phyloP scores from a whole-genome alignment of 202 grass and related monocot species.

The Eragrostis tef region DNA sequence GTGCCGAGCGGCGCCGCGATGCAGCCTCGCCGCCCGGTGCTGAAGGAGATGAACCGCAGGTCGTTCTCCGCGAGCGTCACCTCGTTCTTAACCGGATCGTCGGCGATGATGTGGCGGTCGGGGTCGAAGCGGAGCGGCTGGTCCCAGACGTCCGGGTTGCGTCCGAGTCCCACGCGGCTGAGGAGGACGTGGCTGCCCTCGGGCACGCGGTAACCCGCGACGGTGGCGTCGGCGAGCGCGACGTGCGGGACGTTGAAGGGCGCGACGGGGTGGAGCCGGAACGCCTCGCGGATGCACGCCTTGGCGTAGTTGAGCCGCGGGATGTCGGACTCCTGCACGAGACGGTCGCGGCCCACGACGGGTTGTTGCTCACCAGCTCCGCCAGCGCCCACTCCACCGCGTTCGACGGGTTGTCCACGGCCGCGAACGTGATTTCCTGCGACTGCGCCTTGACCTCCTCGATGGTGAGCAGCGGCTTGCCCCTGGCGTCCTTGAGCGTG shows the following conservation, averaged over 20 bases:
- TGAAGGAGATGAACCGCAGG: constrained; percentile 58
- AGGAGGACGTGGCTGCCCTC: constrained; percentile 53
- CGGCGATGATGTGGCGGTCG: constrained; percentile 22
- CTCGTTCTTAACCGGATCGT: not conserved
- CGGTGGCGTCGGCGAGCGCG: constrained; percentile 38
- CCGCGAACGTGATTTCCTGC: not conserved
- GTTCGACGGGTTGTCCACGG: constrained; percentile 1
- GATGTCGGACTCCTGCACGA: constrained; percentile 46
- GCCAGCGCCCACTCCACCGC: not conserved
- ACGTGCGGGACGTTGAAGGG: constrained; percentile 53
- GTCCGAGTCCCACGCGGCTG: constrained; percentile 43
- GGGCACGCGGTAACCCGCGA: constrained; percentile 43
- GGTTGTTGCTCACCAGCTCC: not conserved
- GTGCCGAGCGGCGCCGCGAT: constrained; percentile 34
- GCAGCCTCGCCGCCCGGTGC: not conserved
- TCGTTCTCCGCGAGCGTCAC: constrained; percentile 38
- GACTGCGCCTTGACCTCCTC: constrained; percentile 51
- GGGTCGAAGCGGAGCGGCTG: constrained; percentile 46
- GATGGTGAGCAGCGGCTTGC: constrained; percentile 23
- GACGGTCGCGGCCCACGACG: constrained; percentile 40
- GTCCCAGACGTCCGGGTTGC: constrained; percentile 50
- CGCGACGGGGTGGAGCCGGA: constrained; percentile 37
- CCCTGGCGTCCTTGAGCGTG: constrained; percentile 30
- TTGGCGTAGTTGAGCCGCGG: constrained; percentile 45
- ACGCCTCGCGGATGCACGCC: constrained; percentile 48